Base-by-base conservation (phyloP, 441 rosid genomes). In the Mallotus japonicus region DNA sequence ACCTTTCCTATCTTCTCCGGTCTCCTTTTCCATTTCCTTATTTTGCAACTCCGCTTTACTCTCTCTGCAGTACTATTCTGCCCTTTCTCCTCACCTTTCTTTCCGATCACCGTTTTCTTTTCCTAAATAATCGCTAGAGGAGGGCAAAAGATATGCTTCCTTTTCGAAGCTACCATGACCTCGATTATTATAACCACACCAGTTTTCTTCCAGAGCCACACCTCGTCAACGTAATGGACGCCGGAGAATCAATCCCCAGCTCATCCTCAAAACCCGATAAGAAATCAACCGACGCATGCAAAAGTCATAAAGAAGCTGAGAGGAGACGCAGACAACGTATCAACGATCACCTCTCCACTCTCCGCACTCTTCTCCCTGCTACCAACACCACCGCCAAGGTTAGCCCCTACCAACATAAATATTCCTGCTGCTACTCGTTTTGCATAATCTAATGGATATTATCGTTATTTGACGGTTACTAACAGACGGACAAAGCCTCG, bases 401-500 rank as follows among this genome's bases (percentile, higher is more conserved):
- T 6, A 37, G 32, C 32, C 32, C 32, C 2, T 28, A 28, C 32
- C 32, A 24, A 24, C 28, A 24, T 24, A 1, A 34, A 34, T 34
- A 34, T 34, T 37, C 40, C 40, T 37, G 5, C 40, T 37, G 40
- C 40, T 37, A 4, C 40, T 2, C 6, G 5, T 37, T 37, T 37
- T 37, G 47, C n/a, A 16, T 8, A n/a, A 17, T 22, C 42, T 32
- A 8, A 37, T 40, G 64, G 40, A 2, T 16, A 53, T 40, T 69
- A 0, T 65, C 0, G 59, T 37, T 37, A 37, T 37, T 37, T 37
- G 40, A 37, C 40, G 40, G 40, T 37, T 37, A 37, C 40, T 55
- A 28, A 22, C 81, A 90, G 97, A 90, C 89, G 59, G 96, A 92
- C 82, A 92, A 92, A 83, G 97, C 97, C 58, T 85, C 97, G 51